phyloP scores from a whole-genome alignment of 305 asterid species.

The Solanum hybrid region DNA sequence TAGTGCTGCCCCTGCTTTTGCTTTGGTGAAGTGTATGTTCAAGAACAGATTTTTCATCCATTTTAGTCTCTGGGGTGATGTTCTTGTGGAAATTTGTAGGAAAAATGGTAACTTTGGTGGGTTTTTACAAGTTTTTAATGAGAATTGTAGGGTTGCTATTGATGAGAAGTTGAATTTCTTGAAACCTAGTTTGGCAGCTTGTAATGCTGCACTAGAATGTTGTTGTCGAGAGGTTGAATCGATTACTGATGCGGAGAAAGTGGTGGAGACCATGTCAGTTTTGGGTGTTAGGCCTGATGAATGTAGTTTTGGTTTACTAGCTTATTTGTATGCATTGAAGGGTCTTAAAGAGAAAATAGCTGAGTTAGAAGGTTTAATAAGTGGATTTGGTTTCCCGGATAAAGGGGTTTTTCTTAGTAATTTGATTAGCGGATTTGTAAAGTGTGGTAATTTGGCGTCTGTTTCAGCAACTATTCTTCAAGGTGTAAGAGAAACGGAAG shows the following conservation, averaged over 20 bases:
- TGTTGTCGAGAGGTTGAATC: constrained; percentile 63
- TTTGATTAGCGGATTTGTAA: constrained; percentile 67
- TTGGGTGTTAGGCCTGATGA: constrained; percentile 70
- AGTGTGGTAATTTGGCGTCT: constrained; percentile 41
- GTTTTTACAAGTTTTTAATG: constrained; percentile 52
- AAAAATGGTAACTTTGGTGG: constrained; percentile 54
- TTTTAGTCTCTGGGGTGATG: constrained; percentile 60
- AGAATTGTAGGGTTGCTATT: constrained; percentile 57
- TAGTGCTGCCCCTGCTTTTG: constrained; percentile 72
- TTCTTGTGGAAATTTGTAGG: constrained; percentile 53
- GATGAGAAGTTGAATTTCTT: constrained; percentile 59
- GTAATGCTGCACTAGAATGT: constrained; percentile 77
- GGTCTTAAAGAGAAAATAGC: constrained; percentile 49
- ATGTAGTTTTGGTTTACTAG: constrained; percentile 58
- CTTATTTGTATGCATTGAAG: constrained; percentile 64
- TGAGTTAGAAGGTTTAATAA: constrained; percentile 53
- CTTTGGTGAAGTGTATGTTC: constrained; percentile 71
- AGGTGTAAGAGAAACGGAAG: constrained; percentile 41
- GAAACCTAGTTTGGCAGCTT: constrained; percentile 69
- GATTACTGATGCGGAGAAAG: constrained; percentile 58
- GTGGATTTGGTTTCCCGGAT: constrained; percentile 43
- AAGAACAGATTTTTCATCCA: constrained; percentile 73
- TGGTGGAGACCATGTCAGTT: constrained; percentile 61
- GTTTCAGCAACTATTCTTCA: constrained; percentile 44
- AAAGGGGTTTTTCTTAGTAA: constrained; percentile 33